Percentiles rank a stretch among this genome's conserved stretches.
Conservation (phyloP, 345 rosid species). For the Eucalyptus regnans region DNA sequence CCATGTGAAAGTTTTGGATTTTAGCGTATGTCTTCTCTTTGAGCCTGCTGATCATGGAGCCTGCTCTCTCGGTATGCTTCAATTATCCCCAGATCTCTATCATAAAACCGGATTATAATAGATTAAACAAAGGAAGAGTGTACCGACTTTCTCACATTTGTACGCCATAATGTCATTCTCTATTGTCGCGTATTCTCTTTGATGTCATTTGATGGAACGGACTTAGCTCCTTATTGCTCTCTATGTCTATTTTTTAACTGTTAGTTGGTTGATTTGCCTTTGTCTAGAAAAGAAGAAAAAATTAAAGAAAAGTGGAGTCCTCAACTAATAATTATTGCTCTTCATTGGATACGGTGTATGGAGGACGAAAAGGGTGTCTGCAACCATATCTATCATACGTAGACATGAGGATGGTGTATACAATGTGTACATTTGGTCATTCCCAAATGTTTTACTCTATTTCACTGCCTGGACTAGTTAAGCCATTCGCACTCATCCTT, state of each 20-base stretch:
- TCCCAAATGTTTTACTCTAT: background rate
- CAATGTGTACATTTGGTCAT: background rate
- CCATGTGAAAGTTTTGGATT: background rate
- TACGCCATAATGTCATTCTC: background rate
- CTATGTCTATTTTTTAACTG: background rate
- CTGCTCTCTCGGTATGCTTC: background rate
- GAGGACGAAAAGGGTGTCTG: background rate
- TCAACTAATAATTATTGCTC: background rate
- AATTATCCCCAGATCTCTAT: background rate
- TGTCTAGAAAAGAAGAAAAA: background rate
- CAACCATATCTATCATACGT: background rate
- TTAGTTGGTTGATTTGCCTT: background rate
- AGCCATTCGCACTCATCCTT: background rate
- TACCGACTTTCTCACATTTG: background rate
- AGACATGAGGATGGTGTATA: background rate
- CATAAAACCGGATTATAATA: background rate
- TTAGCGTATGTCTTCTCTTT: background rate
- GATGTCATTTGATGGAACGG: background rate
- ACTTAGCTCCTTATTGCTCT: background rate
- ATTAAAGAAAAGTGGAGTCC: background rate
- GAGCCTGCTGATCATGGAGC: background rate
- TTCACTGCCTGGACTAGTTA: background rate
- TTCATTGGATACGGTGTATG: background rate
- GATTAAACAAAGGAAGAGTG: background rate
- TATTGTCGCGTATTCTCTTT: background rate